phyloP scores from a whole-genome alignment of 805 yeast genomes.

The Pichia scutulata region DNA sequence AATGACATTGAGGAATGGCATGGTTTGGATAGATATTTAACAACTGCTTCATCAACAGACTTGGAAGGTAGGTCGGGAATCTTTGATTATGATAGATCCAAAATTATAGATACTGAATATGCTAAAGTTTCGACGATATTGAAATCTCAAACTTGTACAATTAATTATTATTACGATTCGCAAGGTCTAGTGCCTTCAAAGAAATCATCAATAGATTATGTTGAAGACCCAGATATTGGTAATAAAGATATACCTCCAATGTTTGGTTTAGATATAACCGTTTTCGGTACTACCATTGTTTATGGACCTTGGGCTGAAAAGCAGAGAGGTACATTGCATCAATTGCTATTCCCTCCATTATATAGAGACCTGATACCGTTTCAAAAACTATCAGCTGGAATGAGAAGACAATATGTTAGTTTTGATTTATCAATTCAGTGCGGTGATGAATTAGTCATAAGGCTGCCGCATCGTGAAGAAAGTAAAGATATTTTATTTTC shows the following conservation, averaged over 20 bases:
- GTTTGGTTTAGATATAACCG: constrained; percentile 51
- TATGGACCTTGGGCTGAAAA: constrained; percentile 97
- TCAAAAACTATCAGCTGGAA: constrained; percentile 36
- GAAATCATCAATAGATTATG: constrained; percentile 24
- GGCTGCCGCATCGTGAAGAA: constrained; percentile 78
- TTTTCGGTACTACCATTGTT: constrained; percentile 57
- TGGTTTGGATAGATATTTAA: constrained; percentile 67
- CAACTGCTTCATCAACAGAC: constrained; percentile 10
- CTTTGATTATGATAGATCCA: constrained; percentile 16
- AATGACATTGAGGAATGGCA: constrained; percentile 46
- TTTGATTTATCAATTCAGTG: constrained; percentile 50
- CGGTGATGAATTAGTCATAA: constrained; percentile 56
- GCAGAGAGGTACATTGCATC: constrained; percentile 60
- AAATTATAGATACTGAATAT: constrained; percentile 54
- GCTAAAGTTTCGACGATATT: constrained; percentile 70
- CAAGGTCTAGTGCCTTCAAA: constrained; percentile 54
- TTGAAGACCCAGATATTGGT: constrained; percentile 48
- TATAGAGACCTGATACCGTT: constrained; percentile 48
- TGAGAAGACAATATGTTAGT: constrained; percentile 46
- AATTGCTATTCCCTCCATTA: constrained; percentile 58
- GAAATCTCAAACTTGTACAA: constrained; percentile 47
- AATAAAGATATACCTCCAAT: constrained; percentile 52
- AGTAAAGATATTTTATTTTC: constrained; percentile 53
- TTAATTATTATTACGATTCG: constrained; percentile 60
- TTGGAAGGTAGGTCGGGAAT: constrained; percentile 7